Evolutionary conservation across 805 yeast genomes (phyloP), one percentile per base, ranked within the genome.

Genomic region (Saccharomycopsis fodiens): DNA sequence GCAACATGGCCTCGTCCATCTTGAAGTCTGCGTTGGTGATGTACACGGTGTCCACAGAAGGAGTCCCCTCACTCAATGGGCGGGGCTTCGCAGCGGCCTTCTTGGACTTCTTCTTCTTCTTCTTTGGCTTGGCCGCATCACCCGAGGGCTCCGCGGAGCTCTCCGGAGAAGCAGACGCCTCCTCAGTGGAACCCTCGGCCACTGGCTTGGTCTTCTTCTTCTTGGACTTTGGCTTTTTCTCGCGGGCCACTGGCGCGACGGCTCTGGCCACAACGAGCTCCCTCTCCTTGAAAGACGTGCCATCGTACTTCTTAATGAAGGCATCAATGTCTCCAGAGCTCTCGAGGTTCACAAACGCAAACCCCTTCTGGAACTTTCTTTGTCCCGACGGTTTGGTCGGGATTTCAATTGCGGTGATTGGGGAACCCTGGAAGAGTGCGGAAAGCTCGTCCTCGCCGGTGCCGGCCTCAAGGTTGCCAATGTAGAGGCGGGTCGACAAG

Each of bases 381-480:
- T 34, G 36, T 13, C 45, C 21, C 23, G 41, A 13, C 10, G 17
- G 22, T 51, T 67, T 65, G 59, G 70, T 71, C 56, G 83, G 83
- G 51, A 78, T 67, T 45, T 74, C 76, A 40, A 78, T 69, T 27
- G 65, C 67, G 23, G 66, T 67, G 57, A 72, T 70, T 3, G 60
- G 59, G 50, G 70, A 72, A 19, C 69, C 78, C 44, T 61, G 60
- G 57, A 78, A 78, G 53, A 74, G 68, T 36, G 66, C 70, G 44
- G 67, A 67, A 49, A 79, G 59, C 51, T 79, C 80, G 5, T 70
- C 72, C 59, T 79, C 81, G 35, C 74, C 68, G 25, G 71, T 70
- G 50, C 73, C 73, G 47, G 85, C 87, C 47, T 79, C 85, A 48
- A 78, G 68, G 54, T 76, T 79, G 48, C 79, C 77, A 48, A 84